These are phyloP conservation scores for Auricularia sp. DNA, from an alignment of 768 basidiomycete genomes.

Conservation along the genomic window DNA sequence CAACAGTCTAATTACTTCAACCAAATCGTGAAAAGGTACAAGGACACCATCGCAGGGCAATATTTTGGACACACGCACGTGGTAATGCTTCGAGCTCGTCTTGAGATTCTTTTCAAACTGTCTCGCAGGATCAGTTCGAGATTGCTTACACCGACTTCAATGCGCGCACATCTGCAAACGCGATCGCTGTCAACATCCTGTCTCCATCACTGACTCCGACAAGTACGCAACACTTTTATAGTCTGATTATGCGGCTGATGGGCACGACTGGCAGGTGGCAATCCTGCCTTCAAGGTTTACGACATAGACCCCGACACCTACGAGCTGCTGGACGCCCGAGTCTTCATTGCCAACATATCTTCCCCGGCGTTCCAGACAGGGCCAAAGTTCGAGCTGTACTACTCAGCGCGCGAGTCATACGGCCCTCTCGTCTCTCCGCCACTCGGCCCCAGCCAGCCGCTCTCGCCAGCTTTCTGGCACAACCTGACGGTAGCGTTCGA, in stretches of 20 bases:
- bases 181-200: constrained; percentile 39
- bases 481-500: constrained; percentile 44
- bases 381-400: constrained; percentile 31
- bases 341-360: constrained; percentile 35
- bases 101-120: neutral
- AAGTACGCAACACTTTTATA: constrained; percentile 24
- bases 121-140: constrained; percentile 43
- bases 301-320: constrained; percentile 60
- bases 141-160: constrained; percentile 49
- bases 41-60: constrained; percentile 46
- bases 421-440: constrained; percentile 30
- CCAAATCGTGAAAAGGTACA: constrained; percentile 52
- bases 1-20: constrained; percentile 50
- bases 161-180: constrained; percentile 33
- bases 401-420: constrained; percentile 47
- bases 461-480: constrained; percentile 53
- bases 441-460: constrained; percentile 22
- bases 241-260: neutral
- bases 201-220: constrained; percentile 50
- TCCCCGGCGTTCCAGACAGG: constrained; percentile 36
- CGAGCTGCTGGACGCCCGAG: constrained; percentile 50
- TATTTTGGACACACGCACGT: constrained; percentile 55
- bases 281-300: constrained; percentile 49
- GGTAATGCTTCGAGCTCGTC: constrained; percentile 15
- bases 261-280: constrained; percentile 29